phyloP scores from a whole-genome alignment of 2,329 filamentous ascomycete species.

The Fusarium foetens region DNA sequence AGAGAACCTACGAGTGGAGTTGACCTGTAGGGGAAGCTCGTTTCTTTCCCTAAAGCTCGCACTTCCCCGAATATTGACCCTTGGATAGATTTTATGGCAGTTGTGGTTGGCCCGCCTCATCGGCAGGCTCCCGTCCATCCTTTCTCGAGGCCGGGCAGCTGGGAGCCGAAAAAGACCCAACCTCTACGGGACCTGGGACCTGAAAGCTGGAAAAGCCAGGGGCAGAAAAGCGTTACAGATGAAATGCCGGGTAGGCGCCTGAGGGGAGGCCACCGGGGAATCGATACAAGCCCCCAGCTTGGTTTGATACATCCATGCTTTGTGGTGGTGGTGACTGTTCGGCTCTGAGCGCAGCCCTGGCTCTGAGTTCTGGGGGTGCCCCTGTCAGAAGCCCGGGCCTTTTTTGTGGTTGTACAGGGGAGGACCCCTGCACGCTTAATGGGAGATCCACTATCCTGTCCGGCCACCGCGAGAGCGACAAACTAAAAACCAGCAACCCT shows the following conservation, averaged over 20 bases:
- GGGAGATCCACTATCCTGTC: constrained; percentile 31
- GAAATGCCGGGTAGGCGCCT: constrained; percentile 21
- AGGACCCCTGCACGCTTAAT: constrained; percentile 29
- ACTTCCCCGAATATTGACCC: constrained; percentile 13
- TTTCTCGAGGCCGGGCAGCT: constrained; percentile 8
- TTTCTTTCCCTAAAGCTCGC: neutral
- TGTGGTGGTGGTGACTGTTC: constrained; percentile 5
- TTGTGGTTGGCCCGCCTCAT: constrained; percentile 10
- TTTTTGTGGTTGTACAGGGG: constrained; percentile 26
- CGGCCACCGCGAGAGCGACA: constrained; percentile 34
- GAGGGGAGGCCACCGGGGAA: constrained; percentile 8
- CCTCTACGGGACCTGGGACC: neutral
- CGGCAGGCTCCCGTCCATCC: constrained; percentile 19
- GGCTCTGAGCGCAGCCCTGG: constrained; percentile 27
- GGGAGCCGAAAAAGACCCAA: constrained; percentile 10
- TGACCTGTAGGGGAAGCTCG: constrained; percentile 17
- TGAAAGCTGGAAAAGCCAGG: constrained; percentile 27
- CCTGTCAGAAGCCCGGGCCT: constrained; percentile 29
- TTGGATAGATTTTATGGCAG: neutral
- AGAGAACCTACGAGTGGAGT: constrained; percentile 27
- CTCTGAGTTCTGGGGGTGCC: constrained; percentile 8
- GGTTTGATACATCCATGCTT: constrained; percentile 5
- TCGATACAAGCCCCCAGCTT: constrained; percentile 12
- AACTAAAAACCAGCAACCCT: constrained; percentile 12
- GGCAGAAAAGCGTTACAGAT: constrained; percentile 16